Conservation (phyloP, 177 flowering plant species). For the Vitis hybrid region DNA sequence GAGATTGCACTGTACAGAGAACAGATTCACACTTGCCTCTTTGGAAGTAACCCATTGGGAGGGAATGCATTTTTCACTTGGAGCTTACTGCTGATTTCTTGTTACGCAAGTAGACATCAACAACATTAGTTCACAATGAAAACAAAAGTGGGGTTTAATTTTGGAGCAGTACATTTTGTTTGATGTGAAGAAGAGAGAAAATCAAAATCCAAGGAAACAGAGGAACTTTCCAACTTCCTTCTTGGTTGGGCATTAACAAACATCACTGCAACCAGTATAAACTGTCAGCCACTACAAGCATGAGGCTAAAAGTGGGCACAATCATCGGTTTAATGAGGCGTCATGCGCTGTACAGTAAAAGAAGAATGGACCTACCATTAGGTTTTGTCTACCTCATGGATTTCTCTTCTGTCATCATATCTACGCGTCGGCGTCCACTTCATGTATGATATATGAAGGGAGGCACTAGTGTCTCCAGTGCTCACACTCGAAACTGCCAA, state of each 20-base stretch:
- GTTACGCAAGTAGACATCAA: too few relatives aligned
- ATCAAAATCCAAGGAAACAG: background rate
- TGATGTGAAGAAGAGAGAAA: background rate
- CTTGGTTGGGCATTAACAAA: background rate
- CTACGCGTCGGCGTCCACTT: background rate
- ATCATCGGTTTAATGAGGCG: slow-evolving; percentile 2
- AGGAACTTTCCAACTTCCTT: background rate
- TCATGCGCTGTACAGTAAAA: slow-evolving; percentile 17
- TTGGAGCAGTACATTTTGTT: background rate
- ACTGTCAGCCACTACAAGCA: background rate
- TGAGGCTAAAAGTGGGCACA: slow-evolving; percentile 5
- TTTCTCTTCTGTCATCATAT: background rate
- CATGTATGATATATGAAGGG: too few relatives aligned
- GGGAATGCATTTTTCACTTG: too few relatives aligned
- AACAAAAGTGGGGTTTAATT: background rate
- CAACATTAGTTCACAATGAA: background rate
- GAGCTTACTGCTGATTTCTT: too few relatives aligned
- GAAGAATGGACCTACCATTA: slow-evolving; percentile 15
- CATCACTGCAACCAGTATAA: background rate
- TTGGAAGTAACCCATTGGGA: too few relatives aligned
- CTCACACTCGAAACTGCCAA: background rate
- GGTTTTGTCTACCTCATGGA: slow-evolving; percentile 6
- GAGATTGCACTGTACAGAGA: too few relatives aligned
- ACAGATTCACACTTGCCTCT: too few relatives aligned
- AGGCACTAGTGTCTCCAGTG: background rate